A percentile compares a stretch with the other conserved stretches of the same genome.
Conservation (phyloP, 2,329 filamentous ascomycete species). For the Dactylella cylindrospora region DNA sequence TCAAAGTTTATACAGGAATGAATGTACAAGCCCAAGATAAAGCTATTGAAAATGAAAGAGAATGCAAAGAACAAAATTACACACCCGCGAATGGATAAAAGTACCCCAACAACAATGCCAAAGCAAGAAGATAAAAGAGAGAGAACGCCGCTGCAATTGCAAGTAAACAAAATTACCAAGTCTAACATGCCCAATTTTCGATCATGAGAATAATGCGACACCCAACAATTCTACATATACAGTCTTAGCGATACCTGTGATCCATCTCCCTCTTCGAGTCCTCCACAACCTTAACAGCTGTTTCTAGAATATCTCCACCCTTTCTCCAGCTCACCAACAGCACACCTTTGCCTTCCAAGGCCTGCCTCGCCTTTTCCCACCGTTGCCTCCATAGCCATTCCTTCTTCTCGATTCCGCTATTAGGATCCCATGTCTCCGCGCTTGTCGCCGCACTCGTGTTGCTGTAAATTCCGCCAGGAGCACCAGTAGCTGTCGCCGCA, state of each 20-base stretch:
- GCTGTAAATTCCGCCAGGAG: constrained; percentile 17
- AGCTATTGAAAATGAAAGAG: constrained; percentile 24
- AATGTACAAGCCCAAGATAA: no score
- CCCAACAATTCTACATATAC: neutral
- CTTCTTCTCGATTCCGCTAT: constrained; percentile 62
- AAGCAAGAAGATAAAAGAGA: neutral
- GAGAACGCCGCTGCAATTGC: neutral
- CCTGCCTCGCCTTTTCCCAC: constrained; percentile 65
- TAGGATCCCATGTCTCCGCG: constrained; percentile 45
- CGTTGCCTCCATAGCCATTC: constrained; percentile 71
- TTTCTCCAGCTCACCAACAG: constrained; percentile 71
- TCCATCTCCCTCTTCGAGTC: constrained; percentile 57
- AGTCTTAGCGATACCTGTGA: constrained; percentile 25
- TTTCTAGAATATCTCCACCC: constrained; percentile 69
- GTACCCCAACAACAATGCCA: neutral
- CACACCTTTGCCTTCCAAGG: constrained; percentile 67
- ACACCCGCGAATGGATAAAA: neutral
- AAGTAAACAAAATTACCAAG: neutral
- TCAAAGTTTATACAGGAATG: no score
- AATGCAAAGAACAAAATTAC: constrained; percentile 1
- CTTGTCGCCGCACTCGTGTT: constrained; percentile 46
- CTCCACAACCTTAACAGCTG: constrained; percentile 65
- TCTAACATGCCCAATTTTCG: neutral
- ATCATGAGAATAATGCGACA: neutral
- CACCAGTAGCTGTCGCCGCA: constrained; percentile 12